phyloP scores from a whole-genome alignment of 2,329 filamentous ascomycete species.

The Phialocephala sp. region DNA sequence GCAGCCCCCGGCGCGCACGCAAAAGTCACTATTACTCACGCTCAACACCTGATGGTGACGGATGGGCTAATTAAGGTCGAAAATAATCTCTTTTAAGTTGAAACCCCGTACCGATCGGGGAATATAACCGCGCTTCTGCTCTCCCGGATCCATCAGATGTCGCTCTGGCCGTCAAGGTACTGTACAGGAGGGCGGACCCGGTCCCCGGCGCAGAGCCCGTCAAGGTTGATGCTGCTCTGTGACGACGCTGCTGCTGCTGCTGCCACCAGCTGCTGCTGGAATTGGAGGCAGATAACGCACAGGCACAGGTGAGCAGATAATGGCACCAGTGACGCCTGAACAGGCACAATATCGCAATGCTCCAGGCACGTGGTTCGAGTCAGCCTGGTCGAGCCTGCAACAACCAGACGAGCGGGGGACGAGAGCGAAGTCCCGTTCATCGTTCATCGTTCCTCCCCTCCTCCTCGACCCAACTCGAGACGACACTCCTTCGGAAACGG shows the following conservation, averaged over 20 bases:
- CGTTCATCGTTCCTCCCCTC: background rate
- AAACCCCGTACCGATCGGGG: background rate
- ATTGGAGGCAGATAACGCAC: slow-evolving; percentile 7
- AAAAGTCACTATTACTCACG: slow-evolving; percentile 15
- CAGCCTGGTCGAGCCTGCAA: background rate
- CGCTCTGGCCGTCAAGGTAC: background rate
- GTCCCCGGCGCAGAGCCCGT: background rate
- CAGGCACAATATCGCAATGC: background rate
- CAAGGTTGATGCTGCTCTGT: background rate
- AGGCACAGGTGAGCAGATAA: slow-evolving; percentile 3
- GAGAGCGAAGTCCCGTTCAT: background rate
- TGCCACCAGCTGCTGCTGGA: background rate
- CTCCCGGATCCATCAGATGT: background rate
- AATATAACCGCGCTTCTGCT: background rate
- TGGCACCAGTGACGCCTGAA: slow-evolving; percentile 8
- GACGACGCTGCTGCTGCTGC: background rate
- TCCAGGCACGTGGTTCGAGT: slow-evolving; percentile 22
- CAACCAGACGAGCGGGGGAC: background rate
- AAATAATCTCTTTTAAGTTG: background rate
- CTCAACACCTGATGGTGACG: background rate
- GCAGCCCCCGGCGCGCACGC: background rate
- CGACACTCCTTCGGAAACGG: too few relatives aligned
- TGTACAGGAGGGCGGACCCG: background rate
- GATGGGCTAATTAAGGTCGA: slow-evolving; percentile 15
- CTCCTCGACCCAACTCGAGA: slow-evolving; percentile 11